Conservation (phyloP, 2,329 filamentous ascomycete genomes). For the Fusarium miscanthi region DNA sequence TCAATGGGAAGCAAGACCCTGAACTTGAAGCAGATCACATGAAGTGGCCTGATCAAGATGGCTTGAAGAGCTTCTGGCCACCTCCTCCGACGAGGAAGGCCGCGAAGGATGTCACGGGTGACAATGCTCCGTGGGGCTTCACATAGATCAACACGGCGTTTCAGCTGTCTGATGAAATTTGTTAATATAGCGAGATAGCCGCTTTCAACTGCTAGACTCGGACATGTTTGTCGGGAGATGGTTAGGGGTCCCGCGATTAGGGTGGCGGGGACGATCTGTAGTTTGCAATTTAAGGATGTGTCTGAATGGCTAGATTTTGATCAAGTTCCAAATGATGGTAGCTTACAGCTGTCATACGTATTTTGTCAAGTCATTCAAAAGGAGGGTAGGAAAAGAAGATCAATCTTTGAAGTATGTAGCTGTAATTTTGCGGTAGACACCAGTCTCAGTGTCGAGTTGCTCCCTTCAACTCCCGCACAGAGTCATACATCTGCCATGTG, state of each 20-base stretch:
- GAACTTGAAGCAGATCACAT: neutral
- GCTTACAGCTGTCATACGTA: too few species aligned
- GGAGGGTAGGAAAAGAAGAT: neutral
- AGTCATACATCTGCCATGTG: slow-evolving; percentile 24
- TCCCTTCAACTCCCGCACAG: neutral
- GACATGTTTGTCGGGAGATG: too few species aligned
- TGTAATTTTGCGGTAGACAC: rapidly evolving
- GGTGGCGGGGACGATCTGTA: too few species aligned
- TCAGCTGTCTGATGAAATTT: neutral
- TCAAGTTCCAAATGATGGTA: too few species aligned
- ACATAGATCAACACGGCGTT: neutral
- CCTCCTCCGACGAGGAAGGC: neutral
- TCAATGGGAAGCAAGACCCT: neutral
- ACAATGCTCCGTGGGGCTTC: neutral
- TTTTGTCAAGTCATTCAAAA: neutral
- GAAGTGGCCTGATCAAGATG: neutral
- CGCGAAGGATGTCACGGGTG: neutral
- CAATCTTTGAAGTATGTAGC: rapidly evolving
- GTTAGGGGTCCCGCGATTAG: too few species aligned
- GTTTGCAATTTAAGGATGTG: too few species aligned
- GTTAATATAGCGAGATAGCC: neutral
- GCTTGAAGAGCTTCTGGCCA: neutral
- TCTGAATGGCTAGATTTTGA: too few species aligned
- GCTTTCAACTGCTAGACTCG: neutral
- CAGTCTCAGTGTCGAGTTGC: neutral